These are phyloP conservation scores for Punctularia strigosozonata DNA, from an alignment of 768 basidiomycete genomes.

Conservation along the genomic window DNA sequence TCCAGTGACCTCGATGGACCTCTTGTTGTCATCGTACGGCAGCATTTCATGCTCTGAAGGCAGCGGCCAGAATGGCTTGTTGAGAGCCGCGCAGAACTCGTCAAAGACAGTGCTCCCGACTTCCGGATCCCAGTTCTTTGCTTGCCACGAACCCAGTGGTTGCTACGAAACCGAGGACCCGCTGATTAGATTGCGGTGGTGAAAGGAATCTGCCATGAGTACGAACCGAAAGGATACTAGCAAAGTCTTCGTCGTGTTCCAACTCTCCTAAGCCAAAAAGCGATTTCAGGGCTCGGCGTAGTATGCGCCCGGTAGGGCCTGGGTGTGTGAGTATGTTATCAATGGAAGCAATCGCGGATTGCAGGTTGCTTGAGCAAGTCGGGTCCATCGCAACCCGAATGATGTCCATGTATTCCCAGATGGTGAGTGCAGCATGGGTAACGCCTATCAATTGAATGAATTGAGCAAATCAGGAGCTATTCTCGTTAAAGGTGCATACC, in stretches of 20 bases:
- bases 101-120: constrained; percentile 54
- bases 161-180: constrained; percentile 23
- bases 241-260: constrained; percentile 70
- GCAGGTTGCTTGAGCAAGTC: constrained; percentile 45
- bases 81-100: constrained; percentile 52
- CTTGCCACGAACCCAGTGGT: constrained; percentile 71
- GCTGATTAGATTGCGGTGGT: too few relatives aligned
- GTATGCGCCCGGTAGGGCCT: too few relatives aligned
- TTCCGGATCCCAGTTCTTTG: constrained; percentile 75
- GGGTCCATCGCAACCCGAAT: constrained; percentile 59
- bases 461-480: not conserved
- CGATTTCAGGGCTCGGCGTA: constrained; percentile 47
- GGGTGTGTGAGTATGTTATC: constrained; percentile 47
- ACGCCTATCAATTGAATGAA: constrained; percentile 38
- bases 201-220: not conserved
- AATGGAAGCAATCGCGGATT: constrained; percentile 44
- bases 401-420: constrained; percentile 86
- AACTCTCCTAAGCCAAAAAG: constrained; percentile 67
- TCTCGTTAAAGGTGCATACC: constrained; percentile 29
- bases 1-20: constrained; percentile 34
- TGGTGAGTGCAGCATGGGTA: constrained; percentile 70
- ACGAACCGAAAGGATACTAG: constrained; percentile 48
- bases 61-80: constrained; percentile 24
- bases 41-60: constrained; percentile 18
- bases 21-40: constrained; percentile 36